Evolutionary conservation across 192 early-diverging fungal genomes (phyloP), one percentile per base, ranked within the genome.

Genomic region (Linnemannia elongata): DNA sequence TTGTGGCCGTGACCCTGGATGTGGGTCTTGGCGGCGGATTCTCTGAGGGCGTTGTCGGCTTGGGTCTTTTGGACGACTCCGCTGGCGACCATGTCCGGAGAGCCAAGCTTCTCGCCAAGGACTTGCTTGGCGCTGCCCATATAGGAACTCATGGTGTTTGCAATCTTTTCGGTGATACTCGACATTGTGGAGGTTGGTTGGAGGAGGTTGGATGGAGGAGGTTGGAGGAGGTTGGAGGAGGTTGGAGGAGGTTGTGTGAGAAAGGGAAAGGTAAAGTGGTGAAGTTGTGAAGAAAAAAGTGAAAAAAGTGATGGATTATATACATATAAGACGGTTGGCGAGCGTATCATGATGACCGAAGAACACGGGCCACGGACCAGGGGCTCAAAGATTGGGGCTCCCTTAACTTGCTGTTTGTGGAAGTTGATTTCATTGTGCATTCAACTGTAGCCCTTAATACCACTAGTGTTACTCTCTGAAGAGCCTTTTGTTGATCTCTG

Each of bases 1-100:
- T 60, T 78, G 76, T 78, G 60, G 55, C 76, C 66, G 17, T 69
- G 4, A 20, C 76, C 76, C n/a, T 78, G 66, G 66, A 45, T 5
- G 60, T 70, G 60, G 30, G 66, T 69, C 76, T 78, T 78, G n/a
- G 38, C 15, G 22, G 66, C 66, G 18, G 76, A 66, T 39, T 69
- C n/a, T 42, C 63, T 39, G 63, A 69, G 76, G 17, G 35, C 45
- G n/a, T 44, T 35, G 10, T 78, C 76, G 17, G 63, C 76, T 15
- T 69, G 60, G 18, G 63, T 20, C 66, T 52, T 78, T 49, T 78
- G 76, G n/a, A 66, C 66, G 45, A 66, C 76, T 13, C 76, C 76
- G n/a, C 27, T 69, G 63, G 76, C 76, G 41, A 66, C 76, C 27
- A 78, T 39, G 44, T 68, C 44, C 0, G 63, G 39, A 2, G 27